These are phyloP conservation scores for Salvia miltiorrhiza DNA, from an alignment of 257 asterid genomes.

Conservation along the genomic window DNA sequence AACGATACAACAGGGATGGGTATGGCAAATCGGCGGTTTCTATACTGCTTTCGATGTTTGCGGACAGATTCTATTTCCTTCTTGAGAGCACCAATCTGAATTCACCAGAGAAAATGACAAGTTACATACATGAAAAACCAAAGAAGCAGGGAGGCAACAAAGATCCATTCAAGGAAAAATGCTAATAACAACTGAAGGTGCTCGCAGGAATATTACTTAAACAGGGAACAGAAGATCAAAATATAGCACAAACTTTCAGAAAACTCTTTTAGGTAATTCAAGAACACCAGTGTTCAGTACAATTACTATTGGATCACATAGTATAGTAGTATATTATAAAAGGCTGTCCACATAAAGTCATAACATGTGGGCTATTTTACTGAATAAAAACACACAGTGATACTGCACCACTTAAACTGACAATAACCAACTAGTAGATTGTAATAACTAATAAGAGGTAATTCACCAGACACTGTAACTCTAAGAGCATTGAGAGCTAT, in stretches of 20 bases:
- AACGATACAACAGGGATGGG: slow-evolving; percentile 96
- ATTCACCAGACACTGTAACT: not conserved
- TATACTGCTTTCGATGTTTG: slow-evolving; percentile 91
- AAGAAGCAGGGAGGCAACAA: slow-evolving; percentile 1
- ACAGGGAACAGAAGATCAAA: slow-evolving; percentile 2
- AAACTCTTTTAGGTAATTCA: not conserved
- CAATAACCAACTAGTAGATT: slow-evolving; percentile 7
- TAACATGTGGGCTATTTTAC: not conserved
- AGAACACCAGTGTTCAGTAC: not conserved
- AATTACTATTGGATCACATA: not conserved
- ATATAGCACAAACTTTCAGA: not conserved
- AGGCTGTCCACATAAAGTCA: not conserved
- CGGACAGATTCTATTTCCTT: slow-evolving; percentile 97
- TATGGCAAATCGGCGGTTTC: slow-evolving; percentile 62
- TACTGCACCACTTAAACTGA: slow-evolving; percentile 1
- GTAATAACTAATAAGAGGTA: not conserved
- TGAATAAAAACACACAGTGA: not conserved
- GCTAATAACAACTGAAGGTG: slow-evolving; percentile 10
- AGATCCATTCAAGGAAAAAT: slow-evolving; percentile 1
- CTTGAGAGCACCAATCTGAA: slow-evolving; percentile 79
- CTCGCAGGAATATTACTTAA: slow-evolving; percentile 6
- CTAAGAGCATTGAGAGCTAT: not conserved
- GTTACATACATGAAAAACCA: slow-evolving; percentile 21
- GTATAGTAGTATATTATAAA: not conserved
- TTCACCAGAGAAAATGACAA: slow-evolving; percentile 10